A percentile compares a stretch with the other conserved stretches of the same genome.
Evolutionary conservation across 805 yeast species (phyloP).

Genomic region (Metschnikowia bowlesiae): DNA sequence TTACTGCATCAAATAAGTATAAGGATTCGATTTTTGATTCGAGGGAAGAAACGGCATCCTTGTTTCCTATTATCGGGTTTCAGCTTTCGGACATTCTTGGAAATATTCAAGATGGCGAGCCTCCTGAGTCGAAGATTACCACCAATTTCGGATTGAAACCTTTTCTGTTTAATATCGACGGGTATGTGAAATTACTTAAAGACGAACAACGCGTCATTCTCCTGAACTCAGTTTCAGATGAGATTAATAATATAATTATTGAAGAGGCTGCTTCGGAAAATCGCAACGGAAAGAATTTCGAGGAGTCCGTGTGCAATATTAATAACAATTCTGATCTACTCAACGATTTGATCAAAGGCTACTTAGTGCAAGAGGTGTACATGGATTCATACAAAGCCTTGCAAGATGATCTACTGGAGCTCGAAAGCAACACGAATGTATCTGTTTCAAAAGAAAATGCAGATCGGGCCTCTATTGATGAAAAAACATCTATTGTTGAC

Average conservation of each 20-base stretch:
- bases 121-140: slow-evolving; percentile 24
- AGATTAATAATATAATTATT: neutral
- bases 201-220: slow-evolving; percentile 5
- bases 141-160: slow-evolving; percentile 57
- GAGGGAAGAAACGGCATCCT: slow-evolving; percentile 6
- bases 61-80: slow-evolving; percentile 18
- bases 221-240: slow-evolving; percentile 6
- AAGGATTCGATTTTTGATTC: slow-evolving; percentile 33
- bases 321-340: slow-evolving; percentile 26
- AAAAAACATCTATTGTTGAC: neutral
- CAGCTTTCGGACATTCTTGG: slow-evolving; percentile 9
- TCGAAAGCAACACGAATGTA: slow-evolving; percentile 14
- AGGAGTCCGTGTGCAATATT: slow-evolving; percentile 20
- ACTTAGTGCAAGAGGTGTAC: slow-evolving; percentile 37
- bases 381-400: slow-evolving; percentile 33
- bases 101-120: slow-evolving; percentile 1
- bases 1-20: slow-evolving; percentile 30
- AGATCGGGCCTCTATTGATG: neutral
- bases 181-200: slow-evolving; percentile 48
- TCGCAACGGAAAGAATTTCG: slow-evolving; percentile 9
- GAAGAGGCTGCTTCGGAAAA: neutral
- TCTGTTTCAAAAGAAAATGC: neutral
- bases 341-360: slow-evolving; percentile 34
- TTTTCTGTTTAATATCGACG: slow-evolving; percentile 57
- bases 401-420: slow-evolving; percentile 25